phyloP scores from a whole-genome alignment of 2,329 filamentous ascomycete species.

The Neodidymelliopsis sp. region DNA sequence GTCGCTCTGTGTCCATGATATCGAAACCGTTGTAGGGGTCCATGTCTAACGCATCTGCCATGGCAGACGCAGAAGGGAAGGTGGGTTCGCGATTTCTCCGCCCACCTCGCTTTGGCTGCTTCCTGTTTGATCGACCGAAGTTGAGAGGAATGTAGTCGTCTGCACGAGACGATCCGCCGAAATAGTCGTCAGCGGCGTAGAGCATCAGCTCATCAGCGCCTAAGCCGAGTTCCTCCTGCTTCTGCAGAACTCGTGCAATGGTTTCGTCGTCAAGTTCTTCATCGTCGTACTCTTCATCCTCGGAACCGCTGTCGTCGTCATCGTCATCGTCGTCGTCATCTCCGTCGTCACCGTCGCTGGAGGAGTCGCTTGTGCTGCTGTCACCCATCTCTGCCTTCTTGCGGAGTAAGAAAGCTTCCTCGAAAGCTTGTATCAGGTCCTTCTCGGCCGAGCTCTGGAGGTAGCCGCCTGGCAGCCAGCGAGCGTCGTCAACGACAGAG shows the following conservation, averaged over 20 bases:
- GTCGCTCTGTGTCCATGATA: conserved; percentile 81
- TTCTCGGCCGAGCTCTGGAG: conserved; percentile 35
- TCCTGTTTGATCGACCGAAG: conserved; percentile 39
- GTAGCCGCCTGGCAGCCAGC: conserved; percentile 54
- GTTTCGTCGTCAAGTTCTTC: conserved; percentile 65
- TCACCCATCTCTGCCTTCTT: conserved; percentile 25
- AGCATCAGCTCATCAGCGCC: conserved; percentile 66
- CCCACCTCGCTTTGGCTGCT: conserved; percentile 25
- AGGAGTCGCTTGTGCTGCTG: conserved; percentile 30
- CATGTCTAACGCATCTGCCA: conserved; percentile 66
- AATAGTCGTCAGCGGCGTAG: conserved; percentile 58
- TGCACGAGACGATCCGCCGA: conserved; percentile 37
- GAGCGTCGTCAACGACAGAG: conserved; percentile 55
- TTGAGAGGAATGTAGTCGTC: conserved; percentile 19
- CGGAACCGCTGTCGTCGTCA: conserved; percentile 49
- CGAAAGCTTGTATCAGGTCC: conserved; percentile 39
- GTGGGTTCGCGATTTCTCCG: conserved; percentile 22
- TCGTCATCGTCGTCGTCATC: conserved; percentile 49
- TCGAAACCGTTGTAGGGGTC: conserved; percentile 76
- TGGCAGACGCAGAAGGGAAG: conserved; percentile 63
- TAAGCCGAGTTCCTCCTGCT: conserved; percentile 70
- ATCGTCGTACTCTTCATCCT: conserved; percentile 52
- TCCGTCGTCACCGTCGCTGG: conserved; percentile 35
- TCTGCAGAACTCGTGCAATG: conserved; percentile 66
- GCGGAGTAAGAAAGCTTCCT: conserved; percentile 26